These are phyloP conservation scores for Pisolithus tinctorius DNA, from an alignment of 768 basidiomycete genomes.

Conservation along the genomic window DNA sequence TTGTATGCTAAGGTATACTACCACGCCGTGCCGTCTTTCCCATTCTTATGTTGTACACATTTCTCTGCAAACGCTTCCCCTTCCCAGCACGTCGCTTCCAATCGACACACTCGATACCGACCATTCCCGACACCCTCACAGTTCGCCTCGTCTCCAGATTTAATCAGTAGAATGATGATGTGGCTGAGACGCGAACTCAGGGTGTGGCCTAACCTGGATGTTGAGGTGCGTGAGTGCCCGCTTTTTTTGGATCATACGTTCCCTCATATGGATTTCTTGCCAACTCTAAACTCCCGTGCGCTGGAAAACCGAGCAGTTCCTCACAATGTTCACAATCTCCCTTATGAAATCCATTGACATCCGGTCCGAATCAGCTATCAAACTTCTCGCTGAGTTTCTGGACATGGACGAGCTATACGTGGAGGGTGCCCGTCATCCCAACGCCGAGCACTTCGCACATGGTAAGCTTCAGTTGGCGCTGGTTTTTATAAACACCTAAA, in stretches of 20 bases:
- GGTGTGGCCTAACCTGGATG: constrained; percentile 85
- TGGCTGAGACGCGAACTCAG: constrained; percentile 83
- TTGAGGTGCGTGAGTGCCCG: constrained; percentile 53
- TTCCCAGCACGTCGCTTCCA: constrained; percentile 83
- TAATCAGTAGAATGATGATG: constrained; percentile 66
- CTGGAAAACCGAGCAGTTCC: constrained; percentile 47
- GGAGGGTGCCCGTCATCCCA: constrained; percentile 50
- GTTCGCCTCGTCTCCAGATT: constrained; percentile 69
- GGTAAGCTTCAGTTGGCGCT: constrained; percentile 38
- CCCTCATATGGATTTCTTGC: not conserved
- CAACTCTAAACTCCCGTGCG: too few species aligned
- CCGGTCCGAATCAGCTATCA: constrained; percentile 82
- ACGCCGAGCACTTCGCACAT: constrained; percentile 93
- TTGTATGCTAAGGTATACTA: constrained; percentile 77
- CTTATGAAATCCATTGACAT: constrained; percentile 92
- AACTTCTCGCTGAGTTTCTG: constrained; percentile 79
- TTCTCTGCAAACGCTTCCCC: not conserved
- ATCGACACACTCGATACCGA: constrained; percentile 77
- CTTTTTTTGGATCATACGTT: not conserved
- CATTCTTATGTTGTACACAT: constrained; percentile 2
- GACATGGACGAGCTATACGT: constrained; percentile 63
- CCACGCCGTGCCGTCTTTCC: not conserved
- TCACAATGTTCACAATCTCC: constrained; percentile 83
- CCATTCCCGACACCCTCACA: constrained; percentile 85
- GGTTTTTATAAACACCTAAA: not conserved